These are phyloP conservation scores for Vitis hybrid DNA, from an alignment of 177 flowering plant genomes.

Conservation along the genomic window DNA sequence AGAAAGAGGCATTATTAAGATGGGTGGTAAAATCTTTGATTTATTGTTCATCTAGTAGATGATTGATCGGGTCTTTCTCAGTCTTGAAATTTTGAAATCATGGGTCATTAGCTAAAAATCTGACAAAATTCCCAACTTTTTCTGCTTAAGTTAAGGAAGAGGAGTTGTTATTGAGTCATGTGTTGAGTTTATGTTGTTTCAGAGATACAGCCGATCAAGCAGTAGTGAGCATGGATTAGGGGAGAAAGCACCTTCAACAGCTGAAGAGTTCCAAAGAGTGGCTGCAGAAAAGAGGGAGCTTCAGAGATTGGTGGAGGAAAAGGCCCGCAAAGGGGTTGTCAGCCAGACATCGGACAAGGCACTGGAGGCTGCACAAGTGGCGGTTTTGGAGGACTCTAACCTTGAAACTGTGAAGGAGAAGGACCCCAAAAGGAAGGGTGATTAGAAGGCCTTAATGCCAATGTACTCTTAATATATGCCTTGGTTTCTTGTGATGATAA, in stretches of 20 bases:
- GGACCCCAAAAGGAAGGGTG: not conserved
- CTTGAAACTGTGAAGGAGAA: conserved; percentile 4
- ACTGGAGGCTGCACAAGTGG: conserved; percentile 14
- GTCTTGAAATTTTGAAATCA: too few species aligned
- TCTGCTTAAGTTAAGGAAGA: too few species aligned
- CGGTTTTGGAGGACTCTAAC: conserved; percentile 7
- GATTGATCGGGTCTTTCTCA: too few species aligned
- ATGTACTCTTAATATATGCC: too few species aligned
- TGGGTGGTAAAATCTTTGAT: too few species aligned
- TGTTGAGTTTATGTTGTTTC: not conserved
- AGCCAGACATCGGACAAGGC: conserved; percentile 9
- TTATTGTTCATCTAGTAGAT: too few species aligned
- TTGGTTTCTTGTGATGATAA: too few species aligned
- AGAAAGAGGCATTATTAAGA: too few species aligned
- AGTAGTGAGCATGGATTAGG: not conserved
- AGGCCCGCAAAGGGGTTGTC: conserved; percentile 7
- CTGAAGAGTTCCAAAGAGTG: conserved; percentile 15
- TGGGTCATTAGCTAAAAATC: too few species aligned
- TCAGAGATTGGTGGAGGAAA: conserved; percentile 17
- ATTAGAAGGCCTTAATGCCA: not conserved
- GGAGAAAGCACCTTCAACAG: conserved; percentile 26
- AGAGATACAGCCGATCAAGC: conserved; percentile 10
- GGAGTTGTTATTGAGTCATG: not conserved
- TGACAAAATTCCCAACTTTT: too few species aligned
- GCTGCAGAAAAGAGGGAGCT: conserved; percentile 14